Evolutionary conservation across 106 monocot genomes (phyloP).

Genomic region (Posidonia australis): DNA sequence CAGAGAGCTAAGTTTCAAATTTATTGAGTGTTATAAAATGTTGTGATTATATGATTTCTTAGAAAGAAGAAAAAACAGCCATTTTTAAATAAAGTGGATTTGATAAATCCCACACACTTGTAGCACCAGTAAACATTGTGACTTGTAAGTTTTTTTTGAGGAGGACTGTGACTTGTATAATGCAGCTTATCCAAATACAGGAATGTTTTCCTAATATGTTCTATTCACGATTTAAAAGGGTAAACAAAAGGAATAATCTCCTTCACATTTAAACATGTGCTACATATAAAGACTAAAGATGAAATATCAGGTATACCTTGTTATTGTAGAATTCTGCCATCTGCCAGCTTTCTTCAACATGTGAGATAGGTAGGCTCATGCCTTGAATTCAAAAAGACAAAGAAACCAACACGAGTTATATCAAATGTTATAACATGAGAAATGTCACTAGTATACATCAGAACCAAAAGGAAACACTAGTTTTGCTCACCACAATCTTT

Average conservation of each 20-base stretch:
- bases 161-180: background rate
- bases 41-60: too few relatives aligned
- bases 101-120: too few relatives aligned
- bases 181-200: background rate
- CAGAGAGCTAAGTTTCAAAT: too few relatives aligned
- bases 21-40: too few relatives aligned
- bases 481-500: slow-evolving; percentile 74
- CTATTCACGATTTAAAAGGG: too few relatives aligned
- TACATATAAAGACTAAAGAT: too few relatives aligned
- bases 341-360: slow-evolving; percentile 99
- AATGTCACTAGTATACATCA: background rate
- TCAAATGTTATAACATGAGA: background rate
- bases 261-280: too few relatives aligned
- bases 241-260: too few relatives aligned
- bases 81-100: too few relatives aligned
- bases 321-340: slow-evolving; percentile 99
- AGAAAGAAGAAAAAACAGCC: too few relatives aligned
- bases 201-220: background rate
- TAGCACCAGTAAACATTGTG: too few relatives aligned
- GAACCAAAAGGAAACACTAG: background rate
- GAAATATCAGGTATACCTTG: slow-evolving; percentile 81
- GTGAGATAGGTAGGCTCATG: slow-evolving; percentile 82
- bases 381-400: slow-evolving; percentile 30
- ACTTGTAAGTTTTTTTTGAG: background rate
- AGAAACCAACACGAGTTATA: background rate